These are phyloP conservation scores for Coniella lustricola DNA, from an alignment of 2,329 filamentous ascomycete species.

Conservation along the genomic window DNA sequence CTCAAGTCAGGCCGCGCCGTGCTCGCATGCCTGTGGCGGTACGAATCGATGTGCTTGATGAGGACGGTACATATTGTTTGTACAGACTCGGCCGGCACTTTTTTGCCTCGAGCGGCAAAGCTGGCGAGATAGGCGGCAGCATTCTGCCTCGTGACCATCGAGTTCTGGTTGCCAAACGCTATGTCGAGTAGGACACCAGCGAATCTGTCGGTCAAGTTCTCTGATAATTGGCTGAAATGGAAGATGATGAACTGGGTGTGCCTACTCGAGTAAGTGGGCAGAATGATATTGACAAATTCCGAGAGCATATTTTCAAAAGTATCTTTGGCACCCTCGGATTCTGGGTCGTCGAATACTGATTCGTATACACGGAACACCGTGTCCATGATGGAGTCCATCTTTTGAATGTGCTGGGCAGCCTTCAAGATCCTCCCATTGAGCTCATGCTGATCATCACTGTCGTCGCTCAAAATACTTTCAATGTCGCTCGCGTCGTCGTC, in stretches of 20 bases:
- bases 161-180: conserved; percentile 62
- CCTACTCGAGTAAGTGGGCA: conserved; percentile 64
- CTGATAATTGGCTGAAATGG: conserved; percentile 82
- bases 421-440: conserved; percentile 58
- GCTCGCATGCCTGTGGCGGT: conserved; percentile 65
- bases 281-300: conserved; percentile 80
- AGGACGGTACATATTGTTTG: conserved; percentile 76
- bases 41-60: conserved; percentile 66
- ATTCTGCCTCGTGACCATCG: conserved; percentile 70
- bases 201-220: conserved; percentile 73
- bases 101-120: conserved; percentile 84
- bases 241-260: conserved; percentile 68
- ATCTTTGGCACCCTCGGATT: conserved; percentile 60
- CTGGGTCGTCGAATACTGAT: conserved; percentile 61
- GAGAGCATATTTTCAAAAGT: conserved; percentile 73
- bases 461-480: conserved; percentile 65
- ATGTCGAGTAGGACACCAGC: conserved; percentile 69
- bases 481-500: conserved; percentile 54
- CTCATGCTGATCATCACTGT: conserved; percentile 54
- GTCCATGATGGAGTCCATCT: conserved; percentile 86
- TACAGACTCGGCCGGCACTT: conserved; percentile 70
- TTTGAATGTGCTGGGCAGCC: conserved; percentile 76
- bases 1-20: conserved; percentile 76
- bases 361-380: conserved; percentile 79
- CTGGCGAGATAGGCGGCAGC: conserved; percentile 90